phyloP scores from a whole-genome alignment of 2,329 filamentous ascomycete species.

The Fusarium sp. region DNA sequence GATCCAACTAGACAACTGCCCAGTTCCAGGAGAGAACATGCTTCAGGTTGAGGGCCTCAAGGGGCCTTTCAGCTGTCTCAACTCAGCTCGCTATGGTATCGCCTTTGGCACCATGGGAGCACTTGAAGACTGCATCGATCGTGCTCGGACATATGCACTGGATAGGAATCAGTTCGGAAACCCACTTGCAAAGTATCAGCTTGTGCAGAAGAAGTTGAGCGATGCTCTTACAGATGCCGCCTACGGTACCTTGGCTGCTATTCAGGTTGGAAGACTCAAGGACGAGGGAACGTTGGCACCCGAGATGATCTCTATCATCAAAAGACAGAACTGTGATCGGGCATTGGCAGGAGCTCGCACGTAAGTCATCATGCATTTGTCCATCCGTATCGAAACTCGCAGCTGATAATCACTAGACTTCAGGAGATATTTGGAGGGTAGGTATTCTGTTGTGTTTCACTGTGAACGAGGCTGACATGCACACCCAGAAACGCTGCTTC shows the following conservation, averaged over 20 bases:
- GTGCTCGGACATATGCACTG: constrained; percentile 83
- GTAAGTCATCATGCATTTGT: constrained; percentile 28
- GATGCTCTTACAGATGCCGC: constrained; percentile 91
- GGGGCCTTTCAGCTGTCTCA: constrained; percentile 92
- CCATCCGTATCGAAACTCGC: background rate
- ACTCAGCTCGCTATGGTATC: constrained; percentile 92
- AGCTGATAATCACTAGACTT: constrained; percentile 50
- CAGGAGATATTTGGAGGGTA: constrained; percentile 95
- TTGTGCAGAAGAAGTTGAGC: constrained; percentile 96
- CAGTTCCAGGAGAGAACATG: constrained; percentile 90
- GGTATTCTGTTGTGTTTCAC: background rate
- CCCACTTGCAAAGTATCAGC: constrained; percentile 92
- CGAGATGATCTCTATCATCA: constrained; percentile 97
- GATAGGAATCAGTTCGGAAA: constrained; percentile 95
- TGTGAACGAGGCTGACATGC: background rate
- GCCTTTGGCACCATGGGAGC: constrained; percentile 93
- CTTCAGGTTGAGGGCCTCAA: constrained; percentile 87
- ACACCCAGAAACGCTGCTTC: constrained; percentile 77
- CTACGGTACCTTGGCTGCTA: constrained; percentile 84
- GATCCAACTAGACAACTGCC: constrained; percentile 92
- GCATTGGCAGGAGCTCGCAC: constrained; percentile 82
- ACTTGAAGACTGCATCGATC: constrained; percentile 87
- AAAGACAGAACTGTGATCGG: constrained; percentile 95
- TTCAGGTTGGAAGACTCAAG: constrained; percentile 91
- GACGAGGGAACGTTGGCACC: constrained; percentile 85